Evolutionary conservation across 352 stramenopile genomes (phyloP).

Genomic region (Globisporangium paroecandrum): DNA sequence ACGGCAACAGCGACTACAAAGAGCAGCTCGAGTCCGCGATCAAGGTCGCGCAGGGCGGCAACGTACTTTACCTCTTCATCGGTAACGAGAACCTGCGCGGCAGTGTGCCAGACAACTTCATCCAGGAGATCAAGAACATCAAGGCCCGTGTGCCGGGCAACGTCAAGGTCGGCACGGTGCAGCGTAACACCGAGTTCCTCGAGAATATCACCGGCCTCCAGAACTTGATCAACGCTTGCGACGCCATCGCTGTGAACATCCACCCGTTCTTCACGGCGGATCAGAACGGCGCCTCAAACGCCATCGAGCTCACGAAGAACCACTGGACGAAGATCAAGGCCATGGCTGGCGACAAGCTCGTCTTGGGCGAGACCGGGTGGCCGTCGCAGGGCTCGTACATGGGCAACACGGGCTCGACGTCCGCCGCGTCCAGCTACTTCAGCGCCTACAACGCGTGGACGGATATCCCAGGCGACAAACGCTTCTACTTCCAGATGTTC

Average conservation of each 20-base stretch:
- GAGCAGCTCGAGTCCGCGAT: slow-evolving; percentile 44
- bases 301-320: slow-evolving; percentile 45
- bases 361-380: slow-evolving; percentile 58
- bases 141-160: slow-evolving; percentile 35
- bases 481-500: slow-evolving; percentile 81
- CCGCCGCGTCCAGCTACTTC: slow-evolving; percentile 46
- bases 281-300: slow-evolving; percentile 28
- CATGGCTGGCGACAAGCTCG: slow-evolving; percentile 38
- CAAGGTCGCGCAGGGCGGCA: slow-evolving; percentile 37
- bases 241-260: slow-evolving; percentile 55
- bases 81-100: slow-evolving; percentile 66
- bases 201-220: slow-evolving; percentile 30
- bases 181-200: slow-evolving; percentile 67
- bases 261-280: slow-evolving; percentile 60
- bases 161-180: slow-evolving; percentile 69
- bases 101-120: slow-evolving; percentile 38
- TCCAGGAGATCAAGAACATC: slow-evolving; percentile 47
- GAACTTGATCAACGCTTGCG: slow-evolving; percentile 38
- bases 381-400: slow-evolving; percentile 34
- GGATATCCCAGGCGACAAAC: slow-evolving; percentile 37
- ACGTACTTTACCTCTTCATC: slow-evolving; percentile 60
- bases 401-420: slow-evolving; percentile 36
- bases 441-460: slow-evolving; percentile 62
- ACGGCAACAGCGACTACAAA: slow-evolving; percentile 44
- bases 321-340: slow-evolving; percentile 46